phyloP scores from a whole-genome alignment of 2,329 filamentous ascomycete genomes.

The Ascochyta lentis region DNA sequence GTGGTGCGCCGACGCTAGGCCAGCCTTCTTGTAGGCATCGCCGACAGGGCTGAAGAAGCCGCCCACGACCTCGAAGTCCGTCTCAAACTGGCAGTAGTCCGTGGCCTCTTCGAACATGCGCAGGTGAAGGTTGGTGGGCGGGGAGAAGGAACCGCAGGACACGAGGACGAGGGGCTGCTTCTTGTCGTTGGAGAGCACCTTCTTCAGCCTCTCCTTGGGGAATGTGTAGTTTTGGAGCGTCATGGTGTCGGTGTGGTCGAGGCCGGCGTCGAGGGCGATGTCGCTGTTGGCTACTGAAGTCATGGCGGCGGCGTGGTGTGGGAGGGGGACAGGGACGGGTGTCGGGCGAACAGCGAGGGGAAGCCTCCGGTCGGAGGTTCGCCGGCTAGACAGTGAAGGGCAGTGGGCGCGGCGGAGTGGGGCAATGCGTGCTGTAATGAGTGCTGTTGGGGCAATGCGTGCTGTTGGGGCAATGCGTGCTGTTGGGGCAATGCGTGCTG shows the following conservation, averaged over 20 bases:
- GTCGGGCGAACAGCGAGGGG: slow-evolving; percentile 15
- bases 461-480: too few relatives aligned
- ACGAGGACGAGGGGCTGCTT: slow-evolving; percentile 71
- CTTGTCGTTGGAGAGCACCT: slow-evolving; percentile 60
- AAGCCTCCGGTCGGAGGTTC: slow-evolving; percentile 17
- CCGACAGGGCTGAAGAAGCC: slow-evolving; percentile 84
- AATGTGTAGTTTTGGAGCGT: slow-evolving; percentile 64
- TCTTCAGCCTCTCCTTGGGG: slow-evolving; percentile 65
- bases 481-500: too few relatives aligned
- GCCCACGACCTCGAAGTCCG: slow-evolving; percentile 81
- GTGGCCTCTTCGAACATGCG: slow-evolving; percentile 89
- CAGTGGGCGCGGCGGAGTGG: slow-evolving; percentile 4
- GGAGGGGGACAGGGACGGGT: neutral
- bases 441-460: slow-evolving; percentile 8
- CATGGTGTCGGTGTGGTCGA: slow-evolving; percentile 38
- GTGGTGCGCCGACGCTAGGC: slow-evolving; percentile 74
- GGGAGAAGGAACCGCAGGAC: slow-evolving; percentile 74
- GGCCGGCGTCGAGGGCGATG: slow-evolving; percentile 29
- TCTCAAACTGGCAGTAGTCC: slow-evolving; percentile 75
- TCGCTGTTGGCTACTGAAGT: slow-evolving; percentile 28
- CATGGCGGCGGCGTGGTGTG: slow-evolving; percentile 28
- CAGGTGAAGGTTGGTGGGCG: slow-evolving; percentile 77
- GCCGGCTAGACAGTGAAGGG: slow-evolving; percentile 15
- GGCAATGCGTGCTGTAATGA: neutral
- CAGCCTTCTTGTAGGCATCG: slow-evolving; percentile 79